Percentiles rank a stretch among this genome's conserved stretches.
Evolutionary conservation across 2,329 filamentous ascomycete genomes (phyloP).

Genomic region (Alternaria longipes): DNA sequence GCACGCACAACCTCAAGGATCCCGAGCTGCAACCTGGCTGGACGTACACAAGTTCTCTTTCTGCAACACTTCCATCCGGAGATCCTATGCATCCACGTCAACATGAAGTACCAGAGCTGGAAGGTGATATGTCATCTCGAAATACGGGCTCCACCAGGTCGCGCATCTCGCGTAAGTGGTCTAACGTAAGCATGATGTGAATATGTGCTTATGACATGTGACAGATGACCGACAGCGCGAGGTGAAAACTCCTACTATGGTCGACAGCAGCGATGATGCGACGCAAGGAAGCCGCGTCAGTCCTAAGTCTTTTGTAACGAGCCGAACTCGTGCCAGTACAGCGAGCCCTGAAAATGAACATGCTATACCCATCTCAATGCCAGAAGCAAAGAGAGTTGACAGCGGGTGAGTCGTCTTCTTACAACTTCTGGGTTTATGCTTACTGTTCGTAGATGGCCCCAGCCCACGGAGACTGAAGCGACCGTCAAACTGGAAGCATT

Average conservation of each 20-base stretch:
- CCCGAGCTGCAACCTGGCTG: conserved; percentile 41
- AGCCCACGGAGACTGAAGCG: conserved; percentile 29
- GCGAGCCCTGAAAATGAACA: conserved; percentile 18
- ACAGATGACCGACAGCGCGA: conserved; percentile 42
- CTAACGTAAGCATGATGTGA: neutral
- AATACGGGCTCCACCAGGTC: conserved; percentile 41
- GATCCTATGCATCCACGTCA: conserved; percentile 40
- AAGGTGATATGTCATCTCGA: conserved; percentile 43
- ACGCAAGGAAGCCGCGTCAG: conserved; percentile 36
- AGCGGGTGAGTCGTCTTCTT: conserved; percentile 10
- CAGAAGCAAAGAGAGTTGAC: conserved; percentile 5
- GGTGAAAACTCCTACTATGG: conserved; percentile 29
- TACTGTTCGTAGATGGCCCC: conserved; percentile 21
- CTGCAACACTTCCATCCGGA: conserved; percentile 45
- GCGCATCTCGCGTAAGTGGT: conserved; percentile 38
- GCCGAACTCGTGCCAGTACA: conserved; percentile 33
- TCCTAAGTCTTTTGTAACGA: conserved; percentile 37
- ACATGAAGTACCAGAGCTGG: conserved; percentile 40
- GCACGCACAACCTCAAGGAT: conserved; percentile 32
- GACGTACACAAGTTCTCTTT: conserved; percentile 43
- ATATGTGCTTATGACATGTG: neutral
- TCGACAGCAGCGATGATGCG: conserved; percentile 33
- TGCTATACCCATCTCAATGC: conserved; percentile 3
- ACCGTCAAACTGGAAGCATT: conserved; percentile 34
- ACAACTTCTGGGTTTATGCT: neutral